A percentile compares a stretch with the other conserved stretches of the same genome.
Evolutionary conservation across 768 basidiomycete genomes (phyloP).

Genomic region (Lactarius indigo): DNA sequence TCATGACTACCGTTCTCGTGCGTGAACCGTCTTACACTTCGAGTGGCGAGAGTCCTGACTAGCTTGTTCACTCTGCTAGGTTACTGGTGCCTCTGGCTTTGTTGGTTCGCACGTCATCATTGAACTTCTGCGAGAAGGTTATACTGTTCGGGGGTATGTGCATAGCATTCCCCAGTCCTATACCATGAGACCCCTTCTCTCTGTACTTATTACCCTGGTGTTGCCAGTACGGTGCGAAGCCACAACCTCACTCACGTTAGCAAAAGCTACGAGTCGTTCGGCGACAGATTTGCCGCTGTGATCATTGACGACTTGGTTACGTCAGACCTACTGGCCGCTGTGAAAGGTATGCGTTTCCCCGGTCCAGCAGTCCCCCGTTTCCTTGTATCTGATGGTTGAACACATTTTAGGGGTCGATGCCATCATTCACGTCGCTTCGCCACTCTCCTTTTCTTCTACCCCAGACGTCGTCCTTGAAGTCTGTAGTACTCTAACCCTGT

Average conservation of each 20-base stretch:
- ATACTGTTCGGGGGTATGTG: conserved; percentile 44
- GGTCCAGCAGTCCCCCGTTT: background rate
- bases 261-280: conserved; percentile 21
- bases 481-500: background rate
- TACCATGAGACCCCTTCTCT: too few relatives aligned
- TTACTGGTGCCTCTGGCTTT: conserved; percentile 45
- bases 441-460: background rate
- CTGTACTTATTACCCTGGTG: background rate
- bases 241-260: conserved; percentile 20
- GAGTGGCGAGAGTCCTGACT: background rate
- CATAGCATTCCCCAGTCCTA: background rate
- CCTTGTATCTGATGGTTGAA: background rate
- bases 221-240: conserved; percentile 26
- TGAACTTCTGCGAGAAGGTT: conserved; percentile 43
- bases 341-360: conserved; percentile 23
- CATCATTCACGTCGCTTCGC: conserved; percentile 25
- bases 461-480: conserved; percentile 23
- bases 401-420: conserved; percentile 16
- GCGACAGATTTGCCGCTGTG: conserved; percentile 23
- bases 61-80: conserved; percentile 27
- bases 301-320: conserved; percentile 26
- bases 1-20: conserved; percentile 15
- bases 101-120: conserved; percentile 28
- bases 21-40: background rate
- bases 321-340: conserved; percentile 25